Conservation (phyloP, 768 basidiomycete genomes). For the Gymnopilus junonius region DNA sequence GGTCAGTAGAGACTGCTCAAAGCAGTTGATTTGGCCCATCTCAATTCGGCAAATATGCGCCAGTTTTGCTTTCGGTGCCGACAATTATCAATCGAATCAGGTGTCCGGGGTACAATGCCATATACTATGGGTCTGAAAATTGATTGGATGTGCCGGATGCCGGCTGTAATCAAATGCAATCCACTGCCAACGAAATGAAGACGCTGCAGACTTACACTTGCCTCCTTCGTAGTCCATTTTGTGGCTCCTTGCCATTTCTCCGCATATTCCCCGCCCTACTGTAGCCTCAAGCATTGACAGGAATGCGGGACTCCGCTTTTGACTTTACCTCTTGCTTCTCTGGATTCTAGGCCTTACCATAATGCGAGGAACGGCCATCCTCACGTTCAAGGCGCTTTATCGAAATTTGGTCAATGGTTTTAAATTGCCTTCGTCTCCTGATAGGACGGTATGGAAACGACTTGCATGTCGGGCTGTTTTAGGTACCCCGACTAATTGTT, state of each 20-base stretch:
- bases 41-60: not conserved
- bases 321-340: not conserved
- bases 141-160: conserved; percentile 4
- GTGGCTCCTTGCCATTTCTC: not conserved
- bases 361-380: not conserved
- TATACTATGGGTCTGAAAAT: not conserved
- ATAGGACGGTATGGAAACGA: not conserved
- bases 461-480: not conserved
- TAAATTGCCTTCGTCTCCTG: not conserved
- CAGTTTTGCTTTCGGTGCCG: conserved; percentile 2
- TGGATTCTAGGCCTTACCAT: not conserved
- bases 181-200: conserved; percentile 1
- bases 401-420: not conserved
- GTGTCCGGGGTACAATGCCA: conserved; percentile 8
- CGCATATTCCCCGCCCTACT: conserved; percentile 1
- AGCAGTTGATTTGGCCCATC: not conserved
- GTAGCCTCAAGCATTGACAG: not conserved
- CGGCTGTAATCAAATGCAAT: conserved; percentile 3
- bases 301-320: conserved; percentile 3
- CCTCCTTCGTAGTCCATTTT: conserved; percentile 1
- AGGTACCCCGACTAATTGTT: not conserved
- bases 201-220: not conserved
- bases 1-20: too few relatives aligned
- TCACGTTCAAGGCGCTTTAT: not conserved
- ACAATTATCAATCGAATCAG: not conserved